Evolutionary conservation across 1,284 basidiomycete species (phyloP).

Genomic region (Tilletia horrida): DNA sequence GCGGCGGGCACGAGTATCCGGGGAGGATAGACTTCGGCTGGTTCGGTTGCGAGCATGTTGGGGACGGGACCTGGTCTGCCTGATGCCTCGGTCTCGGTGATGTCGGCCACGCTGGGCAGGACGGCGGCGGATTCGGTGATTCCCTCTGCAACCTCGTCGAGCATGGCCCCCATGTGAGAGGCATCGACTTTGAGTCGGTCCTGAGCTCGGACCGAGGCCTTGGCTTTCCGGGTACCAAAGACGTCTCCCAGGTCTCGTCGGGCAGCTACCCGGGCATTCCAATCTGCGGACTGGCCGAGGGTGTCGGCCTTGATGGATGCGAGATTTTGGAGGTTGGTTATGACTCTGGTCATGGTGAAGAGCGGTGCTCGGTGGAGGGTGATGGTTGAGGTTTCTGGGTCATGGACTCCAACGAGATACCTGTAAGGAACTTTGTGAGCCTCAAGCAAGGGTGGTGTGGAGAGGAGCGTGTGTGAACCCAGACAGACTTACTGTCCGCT

Average conservation of each 20-base stretch:
- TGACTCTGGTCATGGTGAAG: slow-evolving; percentile 42
- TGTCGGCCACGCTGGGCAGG: slow-evolving; percentile 34
- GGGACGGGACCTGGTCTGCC: slow-evolving; percentile 45
- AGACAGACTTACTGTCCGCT: slow-evolving; percentile 7
- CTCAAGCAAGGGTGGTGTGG: neutral
- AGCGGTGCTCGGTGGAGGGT: slow-evolving; percentile 47
- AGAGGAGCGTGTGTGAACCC: neutral
- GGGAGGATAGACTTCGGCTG: slow-evolving; percentile 47
- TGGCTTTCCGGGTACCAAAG: slow-evolving; percentile 53
- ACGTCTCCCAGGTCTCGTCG: slow-evolving; percentile 49
- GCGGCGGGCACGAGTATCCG: slow-evolving; percentile 37
- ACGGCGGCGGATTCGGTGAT: slow-evolving; percentile 39
- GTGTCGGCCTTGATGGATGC: slow-evolving; percentile 30
- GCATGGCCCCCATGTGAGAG: slow-evolving; percentile 45
- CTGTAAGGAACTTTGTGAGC: neutral
- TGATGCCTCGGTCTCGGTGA: slow-evolving; percentile 27
- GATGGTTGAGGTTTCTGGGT: slow-evolving; percentile 39
- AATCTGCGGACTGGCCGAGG: slow-evolving; percentile 25
- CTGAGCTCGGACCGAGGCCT: slow-evolving; percentile 44
- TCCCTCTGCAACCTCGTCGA: slow-evolving; percentile 42
- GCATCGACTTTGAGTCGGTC: slow-evolving; percentile 54
- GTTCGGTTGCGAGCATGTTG: slow-evolving; percentile 43
- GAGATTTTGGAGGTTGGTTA: slow-evolving; percentile 42
- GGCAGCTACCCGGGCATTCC: slow-evolving; percentile 34
- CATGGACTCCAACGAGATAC: slow-evolving; percentile 51